A percentile compares a stretch with the other conserved stretches of the same genome.
Evolutionary conservation across 805 yeast genomes (phyloP).

Genomic region (Yarrowia bubula): DNA sequence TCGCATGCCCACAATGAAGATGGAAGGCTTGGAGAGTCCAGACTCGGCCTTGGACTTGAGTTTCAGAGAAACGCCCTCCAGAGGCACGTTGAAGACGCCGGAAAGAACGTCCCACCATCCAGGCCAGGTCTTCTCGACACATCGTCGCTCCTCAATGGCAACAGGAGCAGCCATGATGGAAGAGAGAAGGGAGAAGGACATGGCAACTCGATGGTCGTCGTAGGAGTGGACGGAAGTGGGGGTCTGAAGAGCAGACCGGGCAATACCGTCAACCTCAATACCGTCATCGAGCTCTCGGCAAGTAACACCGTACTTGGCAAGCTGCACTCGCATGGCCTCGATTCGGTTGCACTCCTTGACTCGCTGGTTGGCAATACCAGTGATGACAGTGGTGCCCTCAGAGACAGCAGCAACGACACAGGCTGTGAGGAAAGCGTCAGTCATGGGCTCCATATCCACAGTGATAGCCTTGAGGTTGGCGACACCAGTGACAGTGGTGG

Average conservation of each 20-base stretch:
- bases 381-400: constrained; percentile 65
- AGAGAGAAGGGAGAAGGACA: constrained; percentile 89
- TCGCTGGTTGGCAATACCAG: constrained; percentile 96
- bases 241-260: constrained; percentile 51
- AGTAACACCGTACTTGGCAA: constrained; percentile 84
- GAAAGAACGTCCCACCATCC: constrained; percentile 98
- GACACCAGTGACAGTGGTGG: constrained; percentile 78
- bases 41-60: constrained; percentile 34
- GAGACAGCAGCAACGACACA: constrained; percentile 97
- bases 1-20: constrained; percentile 92
- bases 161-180: constrained; percentile 65
- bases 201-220: constrained; percentile 97
- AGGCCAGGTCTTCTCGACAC: constrained; percentile 99
- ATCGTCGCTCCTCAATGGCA: constrained; percentile 76
- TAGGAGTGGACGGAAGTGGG: constrained; percentile 67
- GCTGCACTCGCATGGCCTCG: constrained; percentile 85
- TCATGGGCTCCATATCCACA: constrained; percentile 99
- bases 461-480: constrained; percentile 69
- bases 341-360: constrained; percentile 97
- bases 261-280: constrained; percentile 75
- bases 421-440: constrained; percentile 96
- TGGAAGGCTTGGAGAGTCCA: constrained; percentile 46
- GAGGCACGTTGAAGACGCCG: constrained; percentile 56
- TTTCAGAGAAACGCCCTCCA: constrained; percentile 56
- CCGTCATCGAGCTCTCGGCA: constrained; percentile 91